Evolutionary conservation across 257 asterid species (phyloP).

Genomic region (Mitragyna speciosa): DNA sequence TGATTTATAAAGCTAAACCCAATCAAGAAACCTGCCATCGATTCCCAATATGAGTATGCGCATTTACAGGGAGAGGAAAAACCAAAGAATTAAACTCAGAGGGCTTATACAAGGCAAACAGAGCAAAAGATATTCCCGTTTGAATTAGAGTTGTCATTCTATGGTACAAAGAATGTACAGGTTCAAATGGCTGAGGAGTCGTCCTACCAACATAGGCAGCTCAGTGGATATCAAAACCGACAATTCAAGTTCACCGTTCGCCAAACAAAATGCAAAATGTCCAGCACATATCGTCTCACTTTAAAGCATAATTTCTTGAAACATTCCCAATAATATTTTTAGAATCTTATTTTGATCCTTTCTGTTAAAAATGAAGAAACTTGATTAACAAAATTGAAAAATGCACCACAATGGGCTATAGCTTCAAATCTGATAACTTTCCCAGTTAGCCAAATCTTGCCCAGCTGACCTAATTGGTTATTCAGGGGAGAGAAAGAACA

Average conservation of each 20-base stretch:
- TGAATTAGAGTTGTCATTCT: background rate
- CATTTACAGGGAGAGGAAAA: background rate
- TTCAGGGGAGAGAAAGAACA: too few relatives aligned
- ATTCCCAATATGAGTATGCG: background rate
- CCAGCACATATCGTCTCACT: background rate
- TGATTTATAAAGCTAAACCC: background rate
- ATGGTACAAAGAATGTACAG: background rate
- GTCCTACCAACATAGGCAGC: background rate
- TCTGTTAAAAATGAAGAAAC: background rate
- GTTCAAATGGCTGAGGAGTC: slow-evolving; percentile 1
- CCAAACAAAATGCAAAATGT: background rate
- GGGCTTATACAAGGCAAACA: background rate
- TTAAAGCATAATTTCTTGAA: background rate
- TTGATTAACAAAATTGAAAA: too few relatives aligned
- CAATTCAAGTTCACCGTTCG: background rate
- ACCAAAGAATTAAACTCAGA: background rate
- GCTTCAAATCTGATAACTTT: background rate
- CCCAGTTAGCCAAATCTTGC: background rate
- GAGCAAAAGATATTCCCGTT: background rate
- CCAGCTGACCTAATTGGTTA: background rate
- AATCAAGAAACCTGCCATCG: background rate
- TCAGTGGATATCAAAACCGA: background rate
- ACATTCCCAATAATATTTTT: background rate
- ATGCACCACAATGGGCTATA: background rate
- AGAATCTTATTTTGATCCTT: background rate